Evolutionary conservation across 1,284 basidiomycete species (phyloP), one percentile per base, ranked within the genome.

Genomic region (Papiliotrema flavescens): DNA sequence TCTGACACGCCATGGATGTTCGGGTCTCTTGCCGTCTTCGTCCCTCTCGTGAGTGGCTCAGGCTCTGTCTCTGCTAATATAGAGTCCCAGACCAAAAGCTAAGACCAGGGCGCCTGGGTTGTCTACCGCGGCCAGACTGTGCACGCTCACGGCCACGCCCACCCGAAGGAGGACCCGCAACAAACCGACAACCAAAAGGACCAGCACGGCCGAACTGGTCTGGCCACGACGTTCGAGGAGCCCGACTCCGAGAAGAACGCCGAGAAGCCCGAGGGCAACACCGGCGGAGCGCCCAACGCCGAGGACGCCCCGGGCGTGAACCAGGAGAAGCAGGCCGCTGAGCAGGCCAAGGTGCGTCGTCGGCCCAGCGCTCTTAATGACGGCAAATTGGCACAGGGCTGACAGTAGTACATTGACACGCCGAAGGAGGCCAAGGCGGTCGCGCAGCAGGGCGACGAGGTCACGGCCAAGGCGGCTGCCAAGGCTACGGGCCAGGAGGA

Each of bases 171-270:
- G 37, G 28, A 32, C 26, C 37, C 15, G 23, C 32, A 47, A n/a
- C 22, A 23, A 14, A 50, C 3, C 49, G 23, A 13, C 39, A 32
- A 41, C 11, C 32, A 34, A 17, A 24, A 20, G 14, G 49, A 50
- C 28, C 49, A 50, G 49, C 40, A 50, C 49, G 49, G 49, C n/a
- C 37, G 40, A 41, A 50, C 3, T 4, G 49, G 49, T 26, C 15
- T 41, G 14, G 37, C 11, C n/a, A 32, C 37, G 8, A 3, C 7
- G 3, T 22, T 50, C 39, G 24, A 47, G 28, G 45, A 47, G 49
- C 37, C 49, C 49, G 35, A 42, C n/a, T 14, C 28, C 26, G 39
- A 41, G 37, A 50, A 47, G 45, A 47, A 34, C 28, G 26, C 28
- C 9, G 45, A 26, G 13, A 42, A 50, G 20, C 20, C 47, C 35